Evolutionary conservation across 768 basidiomycete genomes (phyloP), one percentile per base, ranked within the genome.

Genomic region (Leccinum arenicola): DNA sequence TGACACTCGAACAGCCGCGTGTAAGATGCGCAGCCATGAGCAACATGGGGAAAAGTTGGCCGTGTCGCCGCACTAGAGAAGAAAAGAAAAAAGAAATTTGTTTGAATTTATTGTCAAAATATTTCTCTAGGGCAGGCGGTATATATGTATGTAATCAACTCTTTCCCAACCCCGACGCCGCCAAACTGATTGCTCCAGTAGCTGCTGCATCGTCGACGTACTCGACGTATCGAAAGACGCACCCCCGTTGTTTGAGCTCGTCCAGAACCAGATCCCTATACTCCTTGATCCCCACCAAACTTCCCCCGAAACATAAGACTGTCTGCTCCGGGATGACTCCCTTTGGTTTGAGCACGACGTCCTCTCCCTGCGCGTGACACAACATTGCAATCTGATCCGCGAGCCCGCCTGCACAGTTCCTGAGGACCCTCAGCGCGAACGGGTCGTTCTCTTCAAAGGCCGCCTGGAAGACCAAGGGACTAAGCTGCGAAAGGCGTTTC

Each of bases 1-100:
- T 90, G 90, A 92, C 90, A 90, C 90, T 92, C 90, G 72, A 91
- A 91, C 88, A 73, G 79, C 87, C 81, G 84, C 86, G 79, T 88
- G 70, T 68, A 75, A 3, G 64, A 63, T 73, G 77, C 73, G 80
- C 86, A 77, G 83, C 80, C 78, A 89, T 86, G 90, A 92, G 90
- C 90, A 92, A 92, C 90, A 89, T 83, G 83, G 89, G 90, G 86
- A 88, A 88, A 75, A 70, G 72, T 65, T 82, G 81, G 84, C 84
- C 85, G 87, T 85, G 90, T 79, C 78, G 90, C 90, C 90, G 90
- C 90, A 92, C 90, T 78, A 76, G 74, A 68, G 73, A 70, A 60
- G 64, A 43, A 51, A 36, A 8, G 23, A 50, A 27, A 50, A 31
- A 45, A 9, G 4, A 12, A 0, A 4, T 17, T 25, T 1, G 10